phyloP scores from a whole-genome alignment of 75 land plant genomes.

The Selaginella tamariscina region DNA sequence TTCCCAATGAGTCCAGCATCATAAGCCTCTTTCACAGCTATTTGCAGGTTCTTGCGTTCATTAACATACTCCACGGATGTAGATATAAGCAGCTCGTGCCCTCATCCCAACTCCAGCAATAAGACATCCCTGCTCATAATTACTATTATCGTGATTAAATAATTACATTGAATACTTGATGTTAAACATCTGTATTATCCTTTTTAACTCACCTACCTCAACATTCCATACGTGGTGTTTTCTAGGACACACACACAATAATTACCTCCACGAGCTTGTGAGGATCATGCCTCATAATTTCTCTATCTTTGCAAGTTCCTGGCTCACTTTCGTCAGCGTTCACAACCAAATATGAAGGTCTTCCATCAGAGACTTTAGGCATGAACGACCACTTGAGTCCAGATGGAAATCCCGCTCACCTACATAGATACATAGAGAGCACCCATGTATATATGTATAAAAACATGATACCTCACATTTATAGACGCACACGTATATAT shows the following conservation, averaged over 20 bases:
- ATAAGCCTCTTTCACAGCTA: conserved; percentile 59
- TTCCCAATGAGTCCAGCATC: not conserved
- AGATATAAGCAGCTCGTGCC: conserved; percentile 36
- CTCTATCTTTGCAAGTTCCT: not conserved
- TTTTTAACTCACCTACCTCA: too few relatives aligned
- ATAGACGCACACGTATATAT: too few relatives aligned
- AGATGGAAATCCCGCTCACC: not conserved
- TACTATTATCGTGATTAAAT: too few relatives aligned
- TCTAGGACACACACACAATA: too few relatives aligned
- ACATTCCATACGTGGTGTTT: too few relatives aligned
- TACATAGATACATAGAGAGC: too few relatives aligned
- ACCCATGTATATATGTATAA: too few relatives aligned
- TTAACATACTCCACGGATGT: conserved; percentile 93
- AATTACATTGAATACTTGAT: too few relatives aligned
- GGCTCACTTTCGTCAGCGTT: not conserved
- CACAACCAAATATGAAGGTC: not conserved
- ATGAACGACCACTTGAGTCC: not conserved
- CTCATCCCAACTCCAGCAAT: not conserved
- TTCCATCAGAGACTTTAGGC: not conserved
- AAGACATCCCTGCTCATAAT: too few relatives aligned
- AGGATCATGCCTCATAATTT: not conserved
- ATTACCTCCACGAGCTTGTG: conserved; percentile 1
- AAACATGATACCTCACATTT: too few relatives aligned
- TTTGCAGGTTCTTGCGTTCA: conserved; percentile 53
- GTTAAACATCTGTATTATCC: too few relatives aligned